Base-by-base conservation (phyloP, 73 alveolate genomes). In the Paramecium bursaria region DNA sequence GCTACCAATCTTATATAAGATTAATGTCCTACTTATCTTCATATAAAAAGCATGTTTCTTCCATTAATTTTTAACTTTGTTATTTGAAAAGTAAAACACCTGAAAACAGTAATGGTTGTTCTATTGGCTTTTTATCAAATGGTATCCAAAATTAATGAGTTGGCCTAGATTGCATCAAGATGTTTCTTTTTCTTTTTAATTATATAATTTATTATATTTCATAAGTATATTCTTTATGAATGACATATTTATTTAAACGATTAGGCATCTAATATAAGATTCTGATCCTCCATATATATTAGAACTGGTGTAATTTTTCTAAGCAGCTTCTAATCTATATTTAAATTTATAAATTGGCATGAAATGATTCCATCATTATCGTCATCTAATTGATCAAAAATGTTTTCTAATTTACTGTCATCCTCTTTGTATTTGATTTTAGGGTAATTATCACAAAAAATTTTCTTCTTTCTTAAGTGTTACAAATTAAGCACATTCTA, bases 1-100 rank as follows among this genome's bases (percentile, higher is more conserved):
- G 33, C 19, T 67, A 21, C 22, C 30, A 67, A 14, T 67, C 82
- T 42, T 35, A 15, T n/a, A 39, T 67, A 39, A 19, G 5, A 21
- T 35, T 23, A 15, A 67, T 39, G 4, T 25, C 21, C 33, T 67
- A 67, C 82, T 57, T 67, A 67, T 67, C 82, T 17, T 42, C 57
- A 42, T 35, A 67, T 39, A 67, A 67, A 39, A 23, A 31, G 10
- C 23, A 42, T 35, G 33, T 39, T 67, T 67, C 82, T 14, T 67
- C 82, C 4, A 25, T 42, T 27, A 67, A 15, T 42, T 42, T 23
- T 42, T 67, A 30, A 42, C 44, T 47, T 9, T 67, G 60, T 19
- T 47, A 39, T 35, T 47, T 31, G 22, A 67, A 39, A 42, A 42
- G 22, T 30, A 67, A 21, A 67, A 14, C 44, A 25, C 82, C 82